A percentile compares a stretch with the other conserved stretches of the same genome.
phyloP scores from a whole-genome alignment of 2,329 filamentous ascomycete species.

The Aspergillus texensis region DNA sequence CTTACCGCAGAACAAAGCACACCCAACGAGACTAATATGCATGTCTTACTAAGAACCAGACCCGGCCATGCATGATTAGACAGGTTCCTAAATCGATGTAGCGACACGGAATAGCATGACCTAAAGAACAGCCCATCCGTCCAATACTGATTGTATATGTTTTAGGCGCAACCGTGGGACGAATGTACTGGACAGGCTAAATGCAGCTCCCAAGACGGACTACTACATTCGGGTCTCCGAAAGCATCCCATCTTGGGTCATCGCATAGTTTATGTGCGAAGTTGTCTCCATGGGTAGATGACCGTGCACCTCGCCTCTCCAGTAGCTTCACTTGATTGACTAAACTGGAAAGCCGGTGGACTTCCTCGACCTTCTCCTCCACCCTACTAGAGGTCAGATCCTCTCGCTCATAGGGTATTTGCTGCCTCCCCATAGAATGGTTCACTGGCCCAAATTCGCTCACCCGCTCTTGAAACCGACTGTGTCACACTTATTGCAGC shows the following conservation, averaged over 20 bases:
- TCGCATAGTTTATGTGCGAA: background rate
- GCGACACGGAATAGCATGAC: background rate
- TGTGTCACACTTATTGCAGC: background rate
- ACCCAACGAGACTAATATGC: constrained; percentile 4
- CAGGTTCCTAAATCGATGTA: background rate
- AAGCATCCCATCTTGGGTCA: background rate
- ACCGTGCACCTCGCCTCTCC: background rate
- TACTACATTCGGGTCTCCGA: constrained; percentile 6
- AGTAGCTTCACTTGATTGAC: background rate
- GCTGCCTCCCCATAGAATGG: background rate
- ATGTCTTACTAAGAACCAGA: constrained; percentile 13
- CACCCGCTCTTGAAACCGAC: background rate
- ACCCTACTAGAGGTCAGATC: background rate
- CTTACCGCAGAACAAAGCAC: background rate
- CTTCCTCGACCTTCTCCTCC: too few relatives aligned
- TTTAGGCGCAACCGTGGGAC: constrained; percentile 9
- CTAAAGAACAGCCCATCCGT: constrained; percentile 5
- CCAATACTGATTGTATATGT: constrained; percentile 18
- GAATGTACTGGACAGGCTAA: background rate
- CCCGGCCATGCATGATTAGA: constrained; percentile 1
- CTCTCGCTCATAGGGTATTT: background rate
- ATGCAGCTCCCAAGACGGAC: constrained; percentile 3
- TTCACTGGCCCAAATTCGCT: background rate
- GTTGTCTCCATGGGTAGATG: background rate
- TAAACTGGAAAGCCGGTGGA: background rate